Evolutionary conservation across 2,329 filamentous ascomycete species (phyloP), one percentile per base, ranked within the genome.

Genomic region (Phoma sp.): DNA sequence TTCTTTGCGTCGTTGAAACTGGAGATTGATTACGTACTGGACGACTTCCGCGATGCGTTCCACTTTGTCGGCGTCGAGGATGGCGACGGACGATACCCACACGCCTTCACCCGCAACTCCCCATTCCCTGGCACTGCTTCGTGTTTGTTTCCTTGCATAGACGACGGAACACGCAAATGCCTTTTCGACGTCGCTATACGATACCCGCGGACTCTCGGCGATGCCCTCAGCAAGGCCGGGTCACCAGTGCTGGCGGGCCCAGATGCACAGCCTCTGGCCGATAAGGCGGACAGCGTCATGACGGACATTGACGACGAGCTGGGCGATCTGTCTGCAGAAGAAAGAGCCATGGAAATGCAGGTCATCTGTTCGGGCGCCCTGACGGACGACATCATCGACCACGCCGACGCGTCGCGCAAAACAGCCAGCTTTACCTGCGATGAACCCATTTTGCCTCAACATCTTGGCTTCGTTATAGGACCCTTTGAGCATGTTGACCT

Each of bases 401-500:
- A 88, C 10, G 83, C 84, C 24, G 90, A 98, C 64, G 82, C 90
- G 48, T 86, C 85, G 23, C 92, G 91, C 71, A 97, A 96, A 75
- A 92, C 91, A 2, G 90, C 95, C 70, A 90, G 89, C 0, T 99
- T 98, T 70, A 86, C 87, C 50, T 88, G 90, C 56, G 66, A 66
- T 48, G 61, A 83, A 84, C 55, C 86, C 45, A 86, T 95, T 7
- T 87, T 92, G 1, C 89, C 93, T 1, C 89, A 93, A 58, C 93
- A 98, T 71, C 87, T 99, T 60, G 93, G 93, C 4, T 96, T 99
- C 73, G 90, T 92, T 2, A 85, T 98, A 51, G 95, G 96, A 0
- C 95, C 96, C 0, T 99, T 99, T 71, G 92, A 98, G 74, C 89
- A 93, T 63, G 88, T 98, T 47, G 91, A 97, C 69, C 80, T 99